Conservation (phyloP, 306 rosid genomes). For the Gynostemma pentaphyllum region DNA sequence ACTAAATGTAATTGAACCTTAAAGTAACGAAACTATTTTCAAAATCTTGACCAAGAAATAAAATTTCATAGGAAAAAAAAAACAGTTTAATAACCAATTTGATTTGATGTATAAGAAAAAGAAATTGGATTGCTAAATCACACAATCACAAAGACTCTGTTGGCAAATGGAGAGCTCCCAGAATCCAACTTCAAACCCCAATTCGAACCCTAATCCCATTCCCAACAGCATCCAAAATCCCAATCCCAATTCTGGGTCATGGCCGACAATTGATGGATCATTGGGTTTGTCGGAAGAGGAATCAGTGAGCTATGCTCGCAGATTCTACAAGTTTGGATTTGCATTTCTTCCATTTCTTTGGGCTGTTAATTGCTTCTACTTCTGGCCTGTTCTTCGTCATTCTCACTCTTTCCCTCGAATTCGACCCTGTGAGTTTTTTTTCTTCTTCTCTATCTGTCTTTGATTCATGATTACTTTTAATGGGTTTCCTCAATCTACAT, state of each 20-base stretch:
- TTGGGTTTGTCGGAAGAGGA: conserved; percentile 81
- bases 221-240: conserved; percentile 22
- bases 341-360: conserved; percentile 78
- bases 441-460: conserved; percentile 1
- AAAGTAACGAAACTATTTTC: too few species aligned
- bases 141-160: background rate
- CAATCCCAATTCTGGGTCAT: conserved; percentile 25
- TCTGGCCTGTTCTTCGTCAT: conserved; percentile 88
- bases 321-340: conserved; percentile 74
- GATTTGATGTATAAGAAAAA: too few species aligned
- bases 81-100: too few species aligned
- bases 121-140: too few species aligned
- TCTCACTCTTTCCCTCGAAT: conserved; percentile 68
- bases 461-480: background rate
- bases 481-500: background rate
- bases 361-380: conserved; percentile 96
- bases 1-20: too few species aligned
- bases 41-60: too few species aligned
- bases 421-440: conserved; percentile 43
- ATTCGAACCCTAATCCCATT: conserved; percentile 23
- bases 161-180: conserved; percentile 12
- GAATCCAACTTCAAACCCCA: conserved; percentile 3
- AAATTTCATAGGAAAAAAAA: too few species aligned
- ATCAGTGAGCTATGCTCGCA: conserved; percentile 48
- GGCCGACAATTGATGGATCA: conserved; percentile 86